These are phyloP conservation scores for Suillus discolor DNA, from an alignment of 768 basidiomycete species.

Conservation along the genomic window DNA sequence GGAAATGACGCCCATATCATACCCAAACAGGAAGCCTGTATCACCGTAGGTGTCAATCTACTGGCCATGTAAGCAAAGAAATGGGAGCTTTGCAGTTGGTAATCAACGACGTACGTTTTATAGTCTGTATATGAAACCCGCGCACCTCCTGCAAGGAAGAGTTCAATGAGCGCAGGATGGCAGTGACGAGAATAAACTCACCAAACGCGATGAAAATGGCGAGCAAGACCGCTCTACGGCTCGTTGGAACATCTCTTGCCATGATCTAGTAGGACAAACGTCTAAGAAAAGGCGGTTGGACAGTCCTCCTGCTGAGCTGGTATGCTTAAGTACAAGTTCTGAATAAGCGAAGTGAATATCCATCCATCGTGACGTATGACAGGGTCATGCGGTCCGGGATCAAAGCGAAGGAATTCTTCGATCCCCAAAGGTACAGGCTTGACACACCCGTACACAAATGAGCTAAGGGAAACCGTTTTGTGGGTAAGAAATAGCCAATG, in stretches of 20 bases:
- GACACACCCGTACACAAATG: no score
- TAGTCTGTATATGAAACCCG: not conserved
- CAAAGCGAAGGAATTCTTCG: slow-evolving; percentile 6
- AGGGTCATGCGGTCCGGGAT: slow-evolving; percentile 12
- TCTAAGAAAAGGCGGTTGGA: slow-evolving; percentile 4
- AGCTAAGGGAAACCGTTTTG: not conserved
- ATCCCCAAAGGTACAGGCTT: not conserved
- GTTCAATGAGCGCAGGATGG: not conserved
- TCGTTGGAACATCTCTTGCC: slow-evolving; percentile 56
- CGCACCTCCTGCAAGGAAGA: slow-evolving; percentile 23
- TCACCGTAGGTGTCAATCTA: not conserved
- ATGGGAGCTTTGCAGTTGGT: slow-evolving; percentile 6
- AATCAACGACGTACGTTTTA: not conserved
- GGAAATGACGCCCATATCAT: slow-evolving; percentile 79
- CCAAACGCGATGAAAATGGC: slow-evolving; percentile 77
- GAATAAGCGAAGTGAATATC: not conserved
- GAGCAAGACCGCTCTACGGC: slow-evolving; percentile 61
- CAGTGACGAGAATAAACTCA: slow-evolving; percentile 31
- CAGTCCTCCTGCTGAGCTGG: not conserved
- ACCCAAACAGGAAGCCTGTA: slow-evolving; percentile 73
- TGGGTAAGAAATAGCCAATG: not conserved
- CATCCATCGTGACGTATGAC: slow-evolving; percentile 19
- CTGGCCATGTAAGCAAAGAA: not conserved
- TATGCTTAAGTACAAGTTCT: slow-evolving; percentile 16
- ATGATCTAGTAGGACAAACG: slow-evolving; percentile 13